A percentile compares a stretch with the other conserved stretches of the same genome.
phyloP scores from a whole-genome alignment of 768 basidiomycete species.

The Mycena vitilis region DNA sequence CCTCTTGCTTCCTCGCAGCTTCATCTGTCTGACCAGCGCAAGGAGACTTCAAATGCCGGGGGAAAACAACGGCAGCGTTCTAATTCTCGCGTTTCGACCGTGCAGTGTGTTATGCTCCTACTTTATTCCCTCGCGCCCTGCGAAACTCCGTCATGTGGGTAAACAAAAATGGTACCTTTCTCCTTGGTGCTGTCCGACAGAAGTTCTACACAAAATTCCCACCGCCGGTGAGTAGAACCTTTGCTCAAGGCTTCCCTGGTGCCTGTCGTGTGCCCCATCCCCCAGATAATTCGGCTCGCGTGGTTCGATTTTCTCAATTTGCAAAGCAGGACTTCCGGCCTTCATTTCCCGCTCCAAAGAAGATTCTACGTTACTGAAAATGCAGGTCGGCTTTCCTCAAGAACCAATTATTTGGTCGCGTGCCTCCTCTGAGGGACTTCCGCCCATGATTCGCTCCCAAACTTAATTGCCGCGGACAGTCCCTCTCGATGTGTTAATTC shows the following conservation, averaged over 20 bases:
- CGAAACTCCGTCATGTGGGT: neutral
- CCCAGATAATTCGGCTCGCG: neutral
- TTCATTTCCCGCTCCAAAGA: neutral
- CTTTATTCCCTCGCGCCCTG: too few species aligned
- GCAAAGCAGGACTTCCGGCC: neutral
- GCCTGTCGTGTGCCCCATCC: conserved; percentile 2
- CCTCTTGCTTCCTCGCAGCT: neutral
- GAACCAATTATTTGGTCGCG: conserved; percentile 9
- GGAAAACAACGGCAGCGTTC: too few species aligned
- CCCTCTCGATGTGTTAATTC: neutral
- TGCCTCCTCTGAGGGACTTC: conserved; percentile 15
- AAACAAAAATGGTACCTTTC: neutral
- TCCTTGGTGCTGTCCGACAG: too few species aligned
- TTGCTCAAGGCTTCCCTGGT: neutral
- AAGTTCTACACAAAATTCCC: too few species aligned
- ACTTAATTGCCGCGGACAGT: conserved; percentile 16
- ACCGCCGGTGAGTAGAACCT: too few species aligned
- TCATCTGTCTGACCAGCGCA: too few species aligned
- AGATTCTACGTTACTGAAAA: neutral
- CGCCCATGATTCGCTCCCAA: neutral
- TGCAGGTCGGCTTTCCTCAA: neutral
- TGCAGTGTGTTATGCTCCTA: neutral
- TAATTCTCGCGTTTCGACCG: too few species aligned
- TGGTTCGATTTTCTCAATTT: neutral
- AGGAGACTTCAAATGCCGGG: neutral